A percentile compares a stretch with the other conserved stretches of the same genome.
Conservation (phyloP, 1,139 yeast species). For the Magnusiomyces starmeri region DNA sequence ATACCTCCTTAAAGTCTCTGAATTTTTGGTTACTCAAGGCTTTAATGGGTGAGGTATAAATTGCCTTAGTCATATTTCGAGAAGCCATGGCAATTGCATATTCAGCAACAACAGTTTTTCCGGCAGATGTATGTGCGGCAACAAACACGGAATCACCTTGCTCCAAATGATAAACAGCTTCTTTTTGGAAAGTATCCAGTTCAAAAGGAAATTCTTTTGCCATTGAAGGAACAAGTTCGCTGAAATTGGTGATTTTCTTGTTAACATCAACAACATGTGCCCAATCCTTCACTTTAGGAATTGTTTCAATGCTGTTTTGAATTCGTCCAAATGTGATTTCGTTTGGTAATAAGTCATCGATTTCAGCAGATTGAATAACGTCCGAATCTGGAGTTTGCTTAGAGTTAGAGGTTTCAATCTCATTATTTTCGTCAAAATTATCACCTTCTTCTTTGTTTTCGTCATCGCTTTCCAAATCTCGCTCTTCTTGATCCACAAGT, state of each 20-base stretch:
- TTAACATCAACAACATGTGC: slow-evolving; percentile 91
- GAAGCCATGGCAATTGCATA: slow-evolving; percentile 95
- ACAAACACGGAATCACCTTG: slow-evolving; percentile 97
- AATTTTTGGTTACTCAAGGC: slow-evolving; percentile 95
- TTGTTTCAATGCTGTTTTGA: slow-evolving; percentile 17
- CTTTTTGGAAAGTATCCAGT: slow-evolving; percentile 91
- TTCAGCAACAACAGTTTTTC: slow-evolving; percentile 89
- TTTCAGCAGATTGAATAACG: slow-evolving; percentile 14
- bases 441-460: slow-evolving; percentile 16
- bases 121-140: slow-evolving; percentile 96
- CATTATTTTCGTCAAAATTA: slow-evolving; percentile 14
- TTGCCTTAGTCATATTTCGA: slow-evolving; percentile 85
- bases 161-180: slow-evolving; percentile 91
- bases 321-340: slow-evolving; percentile 46
- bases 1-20: slow-evolving; percentile 84
- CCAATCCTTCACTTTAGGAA: slow-evolving; percentile 56
- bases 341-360: slow-evolving; percentile 73
- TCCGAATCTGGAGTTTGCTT: slow-evolving; percentile 11
- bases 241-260: slow-evolving; percentile 74
- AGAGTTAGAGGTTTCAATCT: slow-evolving; percentile 6
- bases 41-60: slow-evolving; percentile 94
- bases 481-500: slow-evolving; percentile 2
- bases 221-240: slow-evolving; percentile 83
- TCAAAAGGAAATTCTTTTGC: slow-evolving; percentile 93
- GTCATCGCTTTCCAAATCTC: neutral